Percentiles rank a stretch among this genome's conserved stretches.
Conservation (phyloP, 2,329 filamentous ascomycete genomes). For the Aspergillus hiratsukae region DNA sequence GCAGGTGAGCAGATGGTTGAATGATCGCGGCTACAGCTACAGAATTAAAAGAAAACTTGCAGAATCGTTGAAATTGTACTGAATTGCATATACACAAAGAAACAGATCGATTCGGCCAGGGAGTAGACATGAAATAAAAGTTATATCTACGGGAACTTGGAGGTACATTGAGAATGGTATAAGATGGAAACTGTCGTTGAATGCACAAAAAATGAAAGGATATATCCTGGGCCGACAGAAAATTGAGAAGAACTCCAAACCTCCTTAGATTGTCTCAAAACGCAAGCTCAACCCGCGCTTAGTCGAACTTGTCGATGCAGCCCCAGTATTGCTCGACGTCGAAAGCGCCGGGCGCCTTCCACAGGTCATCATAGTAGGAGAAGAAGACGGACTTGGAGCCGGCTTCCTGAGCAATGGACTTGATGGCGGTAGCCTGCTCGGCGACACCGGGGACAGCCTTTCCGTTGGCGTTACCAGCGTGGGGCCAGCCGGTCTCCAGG, state of each 20-base stretch:
- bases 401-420: slow-evolving; percentile 60
- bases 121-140: slow-evolving; percentile 20
- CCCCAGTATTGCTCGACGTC: slow-evolving; percentile 80
- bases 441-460: slow-evolving; percentile 60
- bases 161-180: slow-evolving; percentile 12
- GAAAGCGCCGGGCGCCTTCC: slow-evolving; percentile 70
- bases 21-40: neutral
- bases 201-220: slow-evolving; percentile 6
- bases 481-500: slow-evolving; percentile 90
- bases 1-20: neutral
- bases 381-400: slow-evolving; percentile 75
- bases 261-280: slow-evolving; percentile 9
- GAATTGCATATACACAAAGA: slow-evolving; percentile 14
- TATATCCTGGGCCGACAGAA: slow-evolving; percentile 5
- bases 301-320: slow-evolving; percentile 50
- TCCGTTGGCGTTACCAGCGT: slow-evolving; percentile 64
- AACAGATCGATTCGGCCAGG: slow-evolving; percentile 20
- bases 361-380: slow-evolving; percentile 71
- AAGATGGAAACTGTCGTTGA: neutral
- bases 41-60: no score
- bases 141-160: slow-evolving; percentile 16
- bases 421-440: slow-evolving; percentile 70
- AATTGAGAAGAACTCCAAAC: slow-evolving; percentile 16
- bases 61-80: slow-evolving; percentile 10
- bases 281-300: slow-evolving; percentile 14